phyloP scores from a whole-genome alignment of 768 basidiomycete species.

The Hemileccinum rubropunctum region DNA sequence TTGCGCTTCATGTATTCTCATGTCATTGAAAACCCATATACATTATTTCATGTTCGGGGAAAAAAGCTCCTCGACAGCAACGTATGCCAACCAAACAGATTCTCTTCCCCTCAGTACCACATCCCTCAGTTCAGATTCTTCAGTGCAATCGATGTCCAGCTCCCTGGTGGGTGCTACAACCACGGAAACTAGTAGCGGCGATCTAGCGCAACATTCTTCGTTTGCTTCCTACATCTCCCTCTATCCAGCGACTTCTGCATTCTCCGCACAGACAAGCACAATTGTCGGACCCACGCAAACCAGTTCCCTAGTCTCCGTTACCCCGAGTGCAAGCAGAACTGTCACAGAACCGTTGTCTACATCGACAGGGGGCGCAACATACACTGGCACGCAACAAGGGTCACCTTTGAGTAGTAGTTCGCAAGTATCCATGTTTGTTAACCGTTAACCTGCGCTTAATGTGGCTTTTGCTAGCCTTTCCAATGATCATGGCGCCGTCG shows the following conservation, averaged over 20 bases:
- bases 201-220: background rate
- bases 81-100: background rate
- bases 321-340: slow-evolving; percentile 38
- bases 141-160: background rate
- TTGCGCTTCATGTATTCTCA: background rate
- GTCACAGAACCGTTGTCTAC: slow-evolving; percentile 44
- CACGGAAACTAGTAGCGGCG: background rate
- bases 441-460: background rate
- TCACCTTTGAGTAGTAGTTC: slow-evolving; percentile 18
- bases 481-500: slow-evolving; percentile 63
- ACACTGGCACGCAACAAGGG: slow-evolving; percentile 45
- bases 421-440: slow-evolving; percentile 19
- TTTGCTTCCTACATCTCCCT: background rate
- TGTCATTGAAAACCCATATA: background rate
- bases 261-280: slow-evolving; percentile 37
- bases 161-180: background rate
- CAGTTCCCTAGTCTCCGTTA: slow-evolving; percentile 39
- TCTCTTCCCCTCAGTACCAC: background rate
- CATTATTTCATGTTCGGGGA: background rate
- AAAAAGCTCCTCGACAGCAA: slow-evolving; percentile 1
- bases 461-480: slow-evolving; percentile 49
- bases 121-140: slow-evolving; percentile 1
- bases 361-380: slow-evolving; percentile 44
- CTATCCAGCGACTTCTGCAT: background rate
- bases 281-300: slow-evolving; percentile 37